Evolutionary conservation across 192 early-diverging fungal genomes (phyloP).

Genomic region (Chytriomyces sp.): DNA sequence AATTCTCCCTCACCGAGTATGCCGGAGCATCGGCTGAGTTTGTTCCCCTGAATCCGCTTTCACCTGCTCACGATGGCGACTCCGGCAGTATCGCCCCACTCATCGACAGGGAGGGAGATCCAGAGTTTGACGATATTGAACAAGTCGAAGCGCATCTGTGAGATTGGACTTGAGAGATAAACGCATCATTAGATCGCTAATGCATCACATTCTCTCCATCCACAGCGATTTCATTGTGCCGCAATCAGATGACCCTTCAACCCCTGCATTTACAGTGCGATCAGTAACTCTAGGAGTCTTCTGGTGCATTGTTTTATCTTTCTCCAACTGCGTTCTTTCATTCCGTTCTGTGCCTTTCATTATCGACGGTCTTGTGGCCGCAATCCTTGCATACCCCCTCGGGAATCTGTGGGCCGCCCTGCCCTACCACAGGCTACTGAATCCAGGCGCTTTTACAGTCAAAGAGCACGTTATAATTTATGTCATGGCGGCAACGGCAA

Average conservation of each 20-base stretch:
- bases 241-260: constrained; percentile 20
- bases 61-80: not conserved
- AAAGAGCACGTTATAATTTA: constrained; percentile 87
- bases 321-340: constrained; percentile 67
- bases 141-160: constrained; percentile 20
- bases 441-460: constrained; percentile 75
- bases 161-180: not conserved
- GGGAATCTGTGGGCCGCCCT: constrained; percentile 64
- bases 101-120: constrained; percentile 6
- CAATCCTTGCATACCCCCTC: constrained; percentile 74
- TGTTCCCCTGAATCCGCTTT: not conserved
- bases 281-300: constrained; percentile 9
- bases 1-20: not conserved
- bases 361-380: constrained; percentile 71
- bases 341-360: constrained; percentile 78
- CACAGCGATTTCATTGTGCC: constrained; percentile 31
- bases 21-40: not conserved
- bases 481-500: not conserved
- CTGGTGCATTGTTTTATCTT: constrained; percentile 20
- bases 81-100: not conserved
- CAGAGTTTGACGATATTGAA: constrained; percentile 16
- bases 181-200: too few relatives aligned
- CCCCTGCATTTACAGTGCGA: constrained; percentile 23
- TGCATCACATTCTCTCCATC: not conserved
- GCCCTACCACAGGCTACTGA: constrained; percentile 1